Evolutionary conservation across 176 grass and related monocot species (phyloP), one percentile per base, ranked within the genome.

Genomic region (Tuctoria greenei): DNA sequence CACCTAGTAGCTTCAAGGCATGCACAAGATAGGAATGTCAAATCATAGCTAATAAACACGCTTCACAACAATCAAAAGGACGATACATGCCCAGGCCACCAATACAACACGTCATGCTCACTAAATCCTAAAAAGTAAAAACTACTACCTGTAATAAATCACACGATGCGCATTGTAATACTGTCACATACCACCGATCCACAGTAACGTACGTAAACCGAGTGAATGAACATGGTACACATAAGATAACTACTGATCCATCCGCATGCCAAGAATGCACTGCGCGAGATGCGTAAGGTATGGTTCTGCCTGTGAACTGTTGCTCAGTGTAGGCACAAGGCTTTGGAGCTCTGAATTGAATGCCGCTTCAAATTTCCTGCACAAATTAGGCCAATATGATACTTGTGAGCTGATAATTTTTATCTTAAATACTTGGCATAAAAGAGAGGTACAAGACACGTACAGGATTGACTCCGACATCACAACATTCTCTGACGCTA

Each of bases 321-420:
- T 88, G 43, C 82, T 95, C 59, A 95, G 56, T 16, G 90, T 90
- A 60, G 87, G 86, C 36, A 71, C 47, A 18, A 99, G 85, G 71
- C 91, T 92, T 44, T 99, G 95, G 52, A 92, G 87, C 84, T 98
- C 95, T 11, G 52, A 86, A 82, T 98, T 92, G 67, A 98, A 98
- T 56, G 91, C 91, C 45, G 88, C 83, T 43, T 92, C 95, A 17
- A 88, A 98, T 90, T 92, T 98, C 84, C 95, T 99, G 87, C 66
- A 51, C 47, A 20, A 81, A 61, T 73, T 37, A 58, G 80, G 62
- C 20, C 58, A 36, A 69, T 79, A 36, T 21, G 13, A 82, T 43
- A 31, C 31, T 31, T 31, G 21, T 7, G 37, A 64, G 35, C 10
- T 60, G 26, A 16, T 68, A 76, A 18, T 58, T 2, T 21, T 68